A percentile compares a stretch with the other conserved stretches of the same genome.
phyloP scores from a whole-genome alignment of 1,139 yeast genomes.

The Saccharomyces hybrid region DNA sequence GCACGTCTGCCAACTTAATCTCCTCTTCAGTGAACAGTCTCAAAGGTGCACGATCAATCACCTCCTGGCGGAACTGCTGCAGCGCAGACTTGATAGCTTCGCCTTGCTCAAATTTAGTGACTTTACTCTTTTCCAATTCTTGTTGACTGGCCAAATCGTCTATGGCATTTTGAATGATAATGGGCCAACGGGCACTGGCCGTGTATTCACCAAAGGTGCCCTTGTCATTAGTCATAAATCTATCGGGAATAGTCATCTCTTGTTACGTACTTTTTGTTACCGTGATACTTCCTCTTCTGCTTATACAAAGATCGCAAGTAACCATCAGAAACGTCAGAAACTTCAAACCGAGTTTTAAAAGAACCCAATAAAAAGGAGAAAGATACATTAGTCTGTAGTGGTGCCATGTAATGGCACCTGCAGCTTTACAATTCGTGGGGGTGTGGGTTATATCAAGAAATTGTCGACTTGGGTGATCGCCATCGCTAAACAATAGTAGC shows the following conservation, averaged over 20 bases:
- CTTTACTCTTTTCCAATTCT: slow-evolving; percentile 19
- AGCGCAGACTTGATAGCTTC: slow-evolving; percentile 22
- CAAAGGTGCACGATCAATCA: slow-evolving; percentile 33
- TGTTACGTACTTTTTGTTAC: neutral
- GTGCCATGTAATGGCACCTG: neutral
- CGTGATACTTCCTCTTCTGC: neutral
- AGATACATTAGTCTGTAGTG: neutral
- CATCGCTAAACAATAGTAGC: neutral
- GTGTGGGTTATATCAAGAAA: neutral
- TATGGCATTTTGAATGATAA: slow-evolving; percentile 59
- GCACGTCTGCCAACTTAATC: slow-evolving; percentile 37
- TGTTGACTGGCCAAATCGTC: slow-evolving; percentile 43
- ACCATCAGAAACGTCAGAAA: neutral
- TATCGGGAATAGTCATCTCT: slow-evolving; percentile 2
- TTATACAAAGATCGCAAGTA: neutral
- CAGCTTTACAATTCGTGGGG: neutral
- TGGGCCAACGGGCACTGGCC: slow-evolving; percentile 80
- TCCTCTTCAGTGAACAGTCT: slow-evolving; percentile 40
- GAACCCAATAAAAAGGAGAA: no score
- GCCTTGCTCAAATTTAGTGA: slow-evolving; percentile 20
- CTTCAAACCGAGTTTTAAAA: neutral
- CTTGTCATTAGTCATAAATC: slow-evolving; percentile 40
- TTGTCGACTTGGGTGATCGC: neutral
- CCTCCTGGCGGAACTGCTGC: slow-evolving; percentile 32
- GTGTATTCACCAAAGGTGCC: slow-evolving; percentile 80